Conservation (phyloP, 2,329 filamentous ascomycete species). For the Ophioceras dolichostomum region DNA sequence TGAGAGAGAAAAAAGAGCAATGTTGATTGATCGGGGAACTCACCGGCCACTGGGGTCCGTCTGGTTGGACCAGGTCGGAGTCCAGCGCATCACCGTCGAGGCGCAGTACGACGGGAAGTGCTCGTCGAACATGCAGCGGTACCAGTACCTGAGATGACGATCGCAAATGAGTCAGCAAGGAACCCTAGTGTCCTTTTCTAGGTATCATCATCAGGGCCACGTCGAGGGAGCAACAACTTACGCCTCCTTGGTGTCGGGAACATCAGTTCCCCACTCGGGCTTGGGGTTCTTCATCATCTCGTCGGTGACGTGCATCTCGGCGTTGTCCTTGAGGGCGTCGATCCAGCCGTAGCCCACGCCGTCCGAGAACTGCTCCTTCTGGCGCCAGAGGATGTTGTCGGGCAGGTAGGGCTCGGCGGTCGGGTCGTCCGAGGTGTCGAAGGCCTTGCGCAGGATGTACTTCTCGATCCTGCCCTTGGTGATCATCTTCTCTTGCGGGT, state of each 20-base stretch:
- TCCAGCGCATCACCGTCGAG: constrained; percentile 90
- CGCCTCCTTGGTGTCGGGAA: constrained; percentile 95
- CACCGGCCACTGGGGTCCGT: constrained; percentile 88
- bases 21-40: constrained; percentile 13
- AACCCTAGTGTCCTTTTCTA: background rate
- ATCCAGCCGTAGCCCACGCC: constrained; percentile 99
- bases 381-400: constrained; percentile 89
- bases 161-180: background rate
- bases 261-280: constrained; percentile 84
- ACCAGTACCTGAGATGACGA: constrained; percentile 73
- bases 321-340: constrained; percentile 89
- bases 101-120: constrained; percentile 91
- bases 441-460: constrained; percentile 95
- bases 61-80: constrained; percentile 94
- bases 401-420: constrained; percentile 79
- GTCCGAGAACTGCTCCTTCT: constrained; percentile 99
- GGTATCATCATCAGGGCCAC: background rate
- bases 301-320: constrained; percentile 79
- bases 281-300: constrained; percentile 99
- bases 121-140: constrained; percentile 96
- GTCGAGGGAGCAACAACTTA: constrained; percentile 29
- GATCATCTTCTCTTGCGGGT: constrained; percentile 93
- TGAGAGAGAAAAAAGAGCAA: background rate
- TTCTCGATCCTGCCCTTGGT: constrained; percentile 84
- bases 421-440: constrained; percentile 84